Percentiles rank a stretch among this genome's conserved stretches.
Conservation (phyloP, 2,329 filamentous ascomycete genomes). For the Colletotrichum limetticola region DNA sequence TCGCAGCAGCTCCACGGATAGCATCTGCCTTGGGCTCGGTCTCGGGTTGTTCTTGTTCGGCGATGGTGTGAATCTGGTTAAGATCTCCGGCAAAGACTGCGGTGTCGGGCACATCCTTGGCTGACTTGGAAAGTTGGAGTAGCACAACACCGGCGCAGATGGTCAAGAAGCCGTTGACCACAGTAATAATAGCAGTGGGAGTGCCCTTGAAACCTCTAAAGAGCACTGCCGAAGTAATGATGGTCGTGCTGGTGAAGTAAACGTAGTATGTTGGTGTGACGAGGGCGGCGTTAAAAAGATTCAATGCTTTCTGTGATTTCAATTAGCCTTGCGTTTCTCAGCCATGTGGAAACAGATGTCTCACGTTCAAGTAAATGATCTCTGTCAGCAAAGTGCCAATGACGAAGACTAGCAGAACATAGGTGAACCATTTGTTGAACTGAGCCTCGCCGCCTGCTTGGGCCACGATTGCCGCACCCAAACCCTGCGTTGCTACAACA, state of each 20-base stretch:
- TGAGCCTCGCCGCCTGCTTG: conserved; percentile 84
- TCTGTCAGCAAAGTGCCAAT: conserved; percentile 89
- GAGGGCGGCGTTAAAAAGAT: conserved; percentile 94
- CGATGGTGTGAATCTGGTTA: conserved; percentile 94
- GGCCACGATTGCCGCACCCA: conserved; percentile 90
- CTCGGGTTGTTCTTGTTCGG: conserved; percentile 95
- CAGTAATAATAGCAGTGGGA: conserved; percentile 81
- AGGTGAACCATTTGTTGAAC: conserved; percentile 98
- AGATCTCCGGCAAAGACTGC: conserved; percentile 93
- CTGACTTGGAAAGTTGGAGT: conserved; percentile 95
- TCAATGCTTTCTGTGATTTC: conserved; percentile 87
- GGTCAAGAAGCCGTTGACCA: conserved; percentile 91
- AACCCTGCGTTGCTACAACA: conserved; percentile 92
- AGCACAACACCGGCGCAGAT: conserved; percentile 95
- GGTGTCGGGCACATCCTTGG: conserved; percentile 95
- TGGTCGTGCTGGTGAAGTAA: conserved; percentile 95
- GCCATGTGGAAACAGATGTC: conserved; percentile 48
- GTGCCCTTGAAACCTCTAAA: conserved; percentile 96
- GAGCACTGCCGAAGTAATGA: conserved; percentile 90
- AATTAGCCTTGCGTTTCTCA: conserved; percentile 40
- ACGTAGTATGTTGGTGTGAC: conserved; percentile 99
- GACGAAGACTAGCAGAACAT: conserved; percentile 91
- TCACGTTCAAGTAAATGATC: conserved; percentile 94
- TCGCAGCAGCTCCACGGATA: conserved; percentile 89
- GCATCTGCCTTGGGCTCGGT: conserved; percentile 96